Evolutionary conservation across 108 stramenopile species (phyloP), one percentile per base, ranked within the genome.

Genomic region (Mediolabrus comicus): DNA sequence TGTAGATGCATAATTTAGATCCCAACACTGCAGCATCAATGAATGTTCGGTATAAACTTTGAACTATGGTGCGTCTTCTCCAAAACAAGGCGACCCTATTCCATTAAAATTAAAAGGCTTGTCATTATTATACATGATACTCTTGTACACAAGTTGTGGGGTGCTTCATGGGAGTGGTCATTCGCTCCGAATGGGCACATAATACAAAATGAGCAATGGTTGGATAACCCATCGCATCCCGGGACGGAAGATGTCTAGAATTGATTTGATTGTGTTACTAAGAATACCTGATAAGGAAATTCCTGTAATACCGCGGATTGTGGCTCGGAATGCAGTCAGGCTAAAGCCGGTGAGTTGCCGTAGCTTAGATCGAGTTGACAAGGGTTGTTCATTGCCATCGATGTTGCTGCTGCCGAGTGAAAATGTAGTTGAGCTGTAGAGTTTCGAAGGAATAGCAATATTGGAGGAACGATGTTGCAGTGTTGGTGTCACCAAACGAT

Each of bases 191-290:
- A 87, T 49, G 0, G 90, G 90, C 4, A 64, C 85, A 72, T 91
- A 91, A 54, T 91, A 91, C 5, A 83, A 35, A 25, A 91, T 66
- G 59, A 91, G 53, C 13, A 88, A 59, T 1, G 90, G 90, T 66
- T 91, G 90, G 2, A 88, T 36, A 60, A 91, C 87, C 60, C 86
- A 88, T 4, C 90, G 82, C 29, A 88, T 60, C 31, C 70, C 63
- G 6, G 71, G 75, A 10, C 66, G 56, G 4, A 79, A 29, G 3
- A 73, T 5, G 0, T 43, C 60, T n/a, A 73, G 27, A 25, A 78
- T 52, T 16, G 13, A 12, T 24, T 54, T 27, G 26, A 77, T 17
- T 26, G 41, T 13, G 5, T 26, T 27, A 33, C 61, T 59, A 10
- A 82, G n/a, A 3, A 27, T 22, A 31, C 76, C 73, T 2, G 84